Base-by-base conservation (phyloP, 345 rosid genomes). In the Cardamine chenopodiifolia region DNA sequence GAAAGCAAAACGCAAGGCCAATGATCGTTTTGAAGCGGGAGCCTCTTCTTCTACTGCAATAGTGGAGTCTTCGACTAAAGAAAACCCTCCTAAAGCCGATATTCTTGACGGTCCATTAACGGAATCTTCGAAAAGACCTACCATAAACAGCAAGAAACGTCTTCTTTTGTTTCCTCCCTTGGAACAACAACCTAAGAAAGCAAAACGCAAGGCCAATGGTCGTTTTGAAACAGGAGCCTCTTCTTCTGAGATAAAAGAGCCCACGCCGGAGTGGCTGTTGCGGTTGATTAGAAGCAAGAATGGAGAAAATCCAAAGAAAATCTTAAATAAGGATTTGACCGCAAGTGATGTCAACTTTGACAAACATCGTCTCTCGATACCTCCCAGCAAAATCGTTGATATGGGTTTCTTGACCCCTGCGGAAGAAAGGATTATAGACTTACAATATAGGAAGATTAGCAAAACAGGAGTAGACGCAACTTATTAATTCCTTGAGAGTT, bases 311-410 rank as follows among this genome's bases (percentile, higher is more conserved):
- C 68, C 26, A 2, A 71, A 19, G 39, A 18, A 37, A 14, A 26
- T 71, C 52, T 50, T 71, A 50, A 6, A 61, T 8, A 71, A 50
- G 52, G 1, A 0, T 1, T 0, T 71, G 50, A 37, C 3, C 0
- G 52, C 29, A 25, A n/a, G 22, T 7, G 40, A 71, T 60, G 19
- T 71, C 31, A 2, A 1, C 0, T 1, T 9, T 23, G 3, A 2
- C 12, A 11, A 35, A 14, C 3, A 2, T 10, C 62, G 76, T 61
- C 61, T 71, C 31, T 71, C 52, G 2, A 61, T 71, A 37, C 75
- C 75, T 71, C 5, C 26, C 29, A 35, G 11, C 3, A 0, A 23
- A 2, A 71, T 71, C 13, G 1, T 4, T 1, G 39, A 49, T 26
- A 2, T 17, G 44, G 8, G n/a, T 0, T 49, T 71, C 48, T 71